Percentiles rank a stretch among this genome's conserved stretches.
Conservation (phyloP, 2,329 filamentous ascomycete genomes). For the Sarocladium brachiariae region DNA sequence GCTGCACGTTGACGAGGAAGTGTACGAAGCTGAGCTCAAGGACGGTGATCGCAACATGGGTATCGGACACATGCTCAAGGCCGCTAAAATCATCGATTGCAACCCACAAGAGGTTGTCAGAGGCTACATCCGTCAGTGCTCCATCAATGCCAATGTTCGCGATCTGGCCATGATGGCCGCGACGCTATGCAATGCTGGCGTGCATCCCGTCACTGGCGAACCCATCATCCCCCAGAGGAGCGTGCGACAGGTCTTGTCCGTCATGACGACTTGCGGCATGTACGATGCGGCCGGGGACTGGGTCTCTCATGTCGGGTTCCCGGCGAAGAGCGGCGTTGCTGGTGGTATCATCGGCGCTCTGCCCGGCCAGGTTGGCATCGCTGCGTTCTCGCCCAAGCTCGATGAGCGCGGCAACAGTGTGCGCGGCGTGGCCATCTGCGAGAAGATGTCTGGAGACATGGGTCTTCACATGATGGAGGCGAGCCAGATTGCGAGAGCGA, state of each 20-base stretch:
- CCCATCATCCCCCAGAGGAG: conserved; percentile 27
- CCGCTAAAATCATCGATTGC: conserved; percentile 29
- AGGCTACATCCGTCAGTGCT: conserved; percentile 33
- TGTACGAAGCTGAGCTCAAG: conserved; percentile 30
- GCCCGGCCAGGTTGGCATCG: conserved; percentile 25
- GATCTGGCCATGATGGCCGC: conserved; percentile 34
- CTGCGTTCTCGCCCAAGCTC: conserved; percentile 24
- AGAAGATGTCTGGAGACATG: conserved; percentile 25
- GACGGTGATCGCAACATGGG: conserved; percentile 28
- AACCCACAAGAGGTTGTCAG: conserved; percentile 27
- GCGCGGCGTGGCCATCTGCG: conserved; percentile 24
- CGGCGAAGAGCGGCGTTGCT: conserved; percentile 29
- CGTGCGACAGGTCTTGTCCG: conserved; percentile 31
- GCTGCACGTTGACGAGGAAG: conserved; percentile 29
- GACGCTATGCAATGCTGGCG: conserved; percentile 29
- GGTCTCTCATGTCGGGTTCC: conserved; percentile 31
- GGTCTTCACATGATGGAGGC: conserved; percentile 29
- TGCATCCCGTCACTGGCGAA: conserved; percentile 26
- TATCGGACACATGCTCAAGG: conserved; percentile 34
- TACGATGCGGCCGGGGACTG: conserved; percentile 33
- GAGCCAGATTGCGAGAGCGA: conserved; percentile 24
- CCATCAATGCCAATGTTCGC: conserved; percentile 34
- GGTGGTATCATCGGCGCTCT: conserved; percentile 26
- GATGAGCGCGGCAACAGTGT: conserved; percentile 27
- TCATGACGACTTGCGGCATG: conserved; percentile 36